Conservation (phyloP, 2,329 filamentous ascomycete genomes). For the Dactylonectria macrodidyma region DNA sequence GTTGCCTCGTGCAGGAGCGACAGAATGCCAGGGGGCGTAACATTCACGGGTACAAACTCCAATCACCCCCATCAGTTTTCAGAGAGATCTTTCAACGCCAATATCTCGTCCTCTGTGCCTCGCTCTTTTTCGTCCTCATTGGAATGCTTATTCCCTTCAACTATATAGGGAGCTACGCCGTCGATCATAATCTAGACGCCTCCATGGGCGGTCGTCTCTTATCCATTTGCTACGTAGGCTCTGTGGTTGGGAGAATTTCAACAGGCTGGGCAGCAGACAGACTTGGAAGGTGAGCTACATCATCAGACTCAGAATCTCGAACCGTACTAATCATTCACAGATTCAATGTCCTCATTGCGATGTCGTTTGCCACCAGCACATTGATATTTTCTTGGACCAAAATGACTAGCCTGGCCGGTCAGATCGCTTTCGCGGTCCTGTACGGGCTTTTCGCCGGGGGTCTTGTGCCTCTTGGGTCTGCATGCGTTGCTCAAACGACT, state of each 20-base stretch:
- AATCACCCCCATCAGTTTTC: constrained; percentile 42
- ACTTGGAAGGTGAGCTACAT: constrained; percentile 55
- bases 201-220: constrained; percentile 73
- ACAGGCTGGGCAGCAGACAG: constrained; percentile 68
- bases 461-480: constrained; percentile 52
- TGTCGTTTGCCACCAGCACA: constrained; percentile 42
- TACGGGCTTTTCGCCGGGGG: constrained; percentile 52
- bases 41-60: constrained; percentile 25
- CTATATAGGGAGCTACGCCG: constrained; percentile 65
- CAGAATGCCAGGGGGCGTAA: constrained; percentile 33
- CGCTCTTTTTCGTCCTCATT: constrained; percentile 47
- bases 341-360: constrained; percentile 59
- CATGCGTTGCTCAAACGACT: constrained; percentile 51
- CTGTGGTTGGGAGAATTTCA: constrained; percentile 65
- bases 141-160: constrained; percentile 51
- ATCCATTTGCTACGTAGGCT: constrained; percentile 73
- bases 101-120: constrained; percentile 41
- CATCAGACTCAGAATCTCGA: not conserved
- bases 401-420: constrained; percentile 35
- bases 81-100: constrained; percentile 44
- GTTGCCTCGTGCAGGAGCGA: constrained; percentile 49
- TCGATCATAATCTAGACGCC: constrained; percentile 60
- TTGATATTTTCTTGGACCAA: constrained; percentile 51
- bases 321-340: constrained; percentile 29
- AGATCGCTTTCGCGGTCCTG: constrained; percentile 45